Base-by-base conservation (phyloP, 2,329 filamentous ascomycete species). In the Ophiostoma piceae region DNA sequence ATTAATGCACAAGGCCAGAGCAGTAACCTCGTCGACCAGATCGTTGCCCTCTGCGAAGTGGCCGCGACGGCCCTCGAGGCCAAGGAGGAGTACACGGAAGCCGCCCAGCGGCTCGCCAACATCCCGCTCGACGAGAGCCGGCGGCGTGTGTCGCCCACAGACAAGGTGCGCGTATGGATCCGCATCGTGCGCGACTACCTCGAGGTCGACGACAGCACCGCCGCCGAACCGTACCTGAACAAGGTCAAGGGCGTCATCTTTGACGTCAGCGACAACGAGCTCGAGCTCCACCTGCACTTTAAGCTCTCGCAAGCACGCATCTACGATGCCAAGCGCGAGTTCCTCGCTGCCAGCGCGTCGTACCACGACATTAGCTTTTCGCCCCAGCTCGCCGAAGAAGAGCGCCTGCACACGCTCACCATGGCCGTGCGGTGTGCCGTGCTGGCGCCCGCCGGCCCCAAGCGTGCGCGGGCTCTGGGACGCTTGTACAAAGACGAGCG, bases 401-500 rank as follows among this genome's bases (percentile, higher is more conserved):
- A 99, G 79, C 88, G 94, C 57, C 82, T 96, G 72, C 89, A 92
- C 75, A 94, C 94, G 4, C 87, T 99, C 5, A 88, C 88, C 74
- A 92, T 93, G 78, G 92, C 94, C 65, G 92, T 97, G 75, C 92
- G 92, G 74, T 98, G 94, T 77, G 94, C 93, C 60, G 91, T 99
- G 62, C 86, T 99, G 2, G 94, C 94, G 0, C 94, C 94, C 1
- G 95, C 95, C 0, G 95, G 95, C 0, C 95, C 95, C 0, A 84
- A 89, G 76, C 88, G 95, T 69, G 92, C 90, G 73, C 88, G 92
- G 66, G 88, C 90, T 62, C 85, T 99, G 22, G 92, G 88, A 4
- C 89, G 91, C 68, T 83, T 99, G 16, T 97, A 97, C 85, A 97
- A 96, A 79, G 95, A 99, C 79, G 95, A 98, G 74, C 87, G 95